Conservation (phyloP, 139 green algal species). For the Volvox africanus region DNA sequence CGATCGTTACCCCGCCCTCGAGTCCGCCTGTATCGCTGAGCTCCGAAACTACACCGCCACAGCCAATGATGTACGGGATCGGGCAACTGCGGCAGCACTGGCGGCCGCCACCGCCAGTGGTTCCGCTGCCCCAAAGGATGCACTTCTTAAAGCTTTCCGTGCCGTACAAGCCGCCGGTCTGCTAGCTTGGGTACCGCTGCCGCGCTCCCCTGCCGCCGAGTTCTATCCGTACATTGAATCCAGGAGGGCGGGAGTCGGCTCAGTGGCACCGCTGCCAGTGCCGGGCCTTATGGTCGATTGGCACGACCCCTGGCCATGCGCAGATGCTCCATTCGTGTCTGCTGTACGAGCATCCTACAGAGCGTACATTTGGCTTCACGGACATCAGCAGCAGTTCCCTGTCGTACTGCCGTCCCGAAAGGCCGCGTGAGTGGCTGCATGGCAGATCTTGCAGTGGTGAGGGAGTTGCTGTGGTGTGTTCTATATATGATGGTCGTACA, state of each 20-base stretch:
- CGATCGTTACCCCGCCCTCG: slow-evolving; percentile 19
- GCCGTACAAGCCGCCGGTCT: neutral
- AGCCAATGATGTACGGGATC: neutral
- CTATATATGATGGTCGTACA: neutral
- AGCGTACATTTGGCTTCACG: slow-evolving; percentile 40
- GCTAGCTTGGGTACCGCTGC: neutral
- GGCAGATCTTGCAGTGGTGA: too few species aligned
- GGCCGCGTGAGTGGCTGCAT: too few species aligned
- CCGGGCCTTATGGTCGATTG: neutral
- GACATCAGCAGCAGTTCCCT: slow-evolving; percentile 35
- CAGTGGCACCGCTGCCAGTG: neutral
- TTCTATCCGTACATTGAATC: slow-evolving; percentile 12
- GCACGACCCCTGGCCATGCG: slow-evolving; percentile 18
- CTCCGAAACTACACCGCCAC: neutral
- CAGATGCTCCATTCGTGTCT: neutral
- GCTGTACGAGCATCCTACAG: slow-evolving; percentile 47
- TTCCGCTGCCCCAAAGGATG: neutral
- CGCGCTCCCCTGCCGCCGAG: neutral
- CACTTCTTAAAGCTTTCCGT: neutral
- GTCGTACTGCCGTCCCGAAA: neutral
- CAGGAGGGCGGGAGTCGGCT: neutral
- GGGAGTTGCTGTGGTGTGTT: neutral
- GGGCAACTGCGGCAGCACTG: neutral
- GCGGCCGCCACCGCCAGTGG: neutral
- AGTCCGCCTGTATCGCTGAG: slow-evolving; percentile 5